These are phyloP conservation scores for Trametes cubensis DNA, from an alignment of 768 basidiomycete species.

Conservation along the genomic window DNA sequence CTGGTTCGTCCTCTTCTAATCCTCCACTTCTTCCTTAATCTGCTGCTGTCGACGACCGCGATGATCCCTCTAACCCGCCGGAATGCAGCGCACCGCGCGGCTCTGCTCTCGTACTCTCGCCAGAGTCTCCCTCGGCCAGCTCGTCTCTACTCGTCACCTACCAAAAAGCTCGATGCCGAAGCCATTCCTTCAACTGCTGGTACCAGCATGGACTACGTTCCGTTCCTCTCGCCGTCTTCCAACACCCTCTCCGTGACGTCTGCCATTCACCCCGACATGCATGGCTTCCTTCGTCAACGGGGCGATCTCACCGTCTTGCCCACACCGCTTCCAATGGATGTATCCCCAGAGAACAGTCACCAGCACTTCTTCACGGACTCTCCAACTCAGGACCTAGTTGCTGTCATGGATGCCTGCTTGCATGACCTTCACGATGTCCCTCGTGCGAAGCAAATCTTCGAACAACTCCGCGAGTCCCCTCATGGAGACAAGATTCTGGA, in stretches of 20 bases:
- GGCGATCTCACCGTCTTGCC: conserved; percentile 62
- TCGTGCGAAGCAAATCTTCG: conserved; percentile 76
- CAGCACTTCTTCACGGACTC: conserved; percentile 67
- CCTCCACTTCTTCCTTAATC: background rate
- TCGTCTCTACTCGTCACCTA: conserved; percentile 69
- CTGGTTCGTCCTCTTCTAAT: conserved; percentile 18
- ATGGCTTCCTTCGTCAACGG: conserved; percentile 52
- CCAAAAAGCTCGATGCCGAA: conserved; percentile 56
- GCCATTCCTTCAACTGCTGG: conserved; percentile 47
- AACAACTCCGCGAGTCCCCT: conserved; percentile 50
- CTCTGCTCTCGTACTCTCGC: conserved; percentile 61
- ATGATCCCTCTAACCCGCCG: conserved; percentile 39
- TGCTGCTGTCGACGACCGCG: conserved; percentile 3
- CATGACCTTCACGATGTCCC: conserved; percentile 73
- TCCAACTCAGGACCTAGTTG: conserved; percentile 64
- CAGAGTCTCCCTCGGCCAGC: conserved; percentile 70
- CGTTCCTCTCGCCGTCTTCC: conserved; percentile 38
- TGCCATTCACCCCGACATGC: conserved; percentile 42
- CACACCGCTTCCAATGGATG: conserved; percentile 60
- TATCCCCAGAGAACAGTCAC: conserved; percentile 43
- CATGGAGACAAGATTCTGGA: conserved; percentile 52
- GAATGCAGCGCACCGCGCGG: conserved; percentile 35
- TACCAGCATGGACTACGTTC: conserved; percentile 43
- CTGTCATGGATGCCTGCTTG: conserved; percentile 84
- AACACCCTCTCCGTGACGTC: conserved; percentile 23